Percentiles rank a stretch among this genome's conserved stretches.
Conservation (phyloP, 1,284 basidiomycete species). For the Polyporus tsugae region DNA sequence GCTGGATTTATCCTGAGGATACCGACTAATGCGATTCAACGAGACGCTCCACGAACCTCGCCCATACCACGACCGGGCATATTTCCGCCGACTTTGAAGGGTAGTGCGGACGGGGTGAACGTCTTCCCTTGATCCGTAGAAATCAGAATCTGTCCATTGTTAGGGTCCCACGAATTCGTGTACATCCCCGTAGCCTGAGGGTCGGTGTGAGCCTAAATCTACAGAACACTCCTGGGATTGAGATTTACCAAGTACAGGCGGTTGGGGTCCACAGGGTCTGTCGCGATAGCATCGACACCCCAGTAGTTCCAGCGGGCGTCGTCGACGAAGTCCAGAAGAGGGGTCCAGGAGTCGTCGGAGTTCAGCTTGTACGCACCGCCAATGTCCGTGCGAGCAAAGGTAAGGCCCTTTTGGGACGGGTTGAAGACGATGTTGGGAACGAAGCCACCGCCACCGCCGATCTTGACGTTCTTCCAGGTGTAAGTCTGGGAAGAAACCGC, state of each 20-base stretch:
- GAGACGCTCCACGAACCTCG: constrained; percentile 38
- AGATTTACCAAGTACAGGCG: constrained; percentile 58
- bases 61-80: constrained; percentile 71
- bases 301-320: constrained; percentile 66
- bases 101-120: constrained; percentile 57
- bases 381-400: constrained; percentile 72
- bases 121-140: constrained; percentile 65
- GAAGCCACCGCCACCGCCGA: constrained; percentile 59
- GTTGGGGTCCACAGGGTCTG: constrained; percentile 64
- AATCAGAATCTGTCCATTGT: constrained; percentile 70
- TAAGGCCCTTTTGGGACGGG: constrained; percentile 61
- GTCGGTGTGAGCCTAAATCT: background rate
- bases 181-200: constrained; percentile 68
- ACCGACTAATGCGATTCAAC: background rate
- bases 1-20: constrained; percentile 43
- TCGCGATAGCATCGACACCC: constrained; percentile 71
- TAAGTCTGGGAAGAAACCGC: constrained; percentile 58
- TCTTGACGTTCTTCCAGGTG: constrained; percentile 72
- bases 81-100: constrained; percentile 74
- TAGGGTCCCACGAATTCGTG: constrained; percentile 72
- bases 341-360: constrained; percentile 66
- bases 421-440: constrained; percentile 70
- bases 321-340: constrained; percentile 66
- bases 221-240: background rate
- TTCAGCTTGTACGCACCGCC: constrained; percentile 72